A percentile compares a stretch with the other conserved stretches of the same genome.
Evolutionary conservation across 2,329 filamentous ascomycete genomes (phyloP).

Genomic region (Xylaria arbuscula): DNA sequence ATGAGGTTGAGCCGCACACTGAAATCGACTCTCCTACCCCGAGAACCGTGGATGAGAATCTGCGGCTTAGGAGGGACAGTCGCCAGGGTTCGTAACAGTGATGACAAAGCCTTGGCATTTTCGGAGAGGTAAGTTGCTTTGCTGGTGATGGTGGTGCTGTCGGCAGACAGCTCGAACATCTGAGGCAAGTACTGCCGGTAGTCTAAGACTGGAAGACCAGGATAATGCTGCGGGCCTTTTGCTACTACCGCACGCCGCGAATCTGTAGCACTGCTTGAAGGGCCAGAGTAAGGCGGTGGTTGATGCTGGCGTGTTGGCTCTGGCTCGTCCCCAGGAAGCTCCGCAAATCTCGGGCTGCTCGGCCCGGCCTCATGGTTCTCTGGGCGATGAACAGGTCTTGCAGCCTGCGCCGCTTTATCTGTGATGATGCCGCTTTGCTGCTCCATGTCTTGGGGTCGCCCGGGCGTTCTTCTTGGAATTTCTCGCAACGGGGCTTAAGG

Average conservation of each 20-base stretch:
- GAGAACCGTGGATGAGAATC: constrained; percentile 61
- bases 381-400: constrained; percentile 21
- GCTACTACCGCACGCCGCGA: constrained; percentile 28
- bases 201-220: constrained; percentile 61
- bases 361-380: constrained; percentile 26
- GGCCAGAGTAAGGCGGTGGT: constrained; percentile 48
- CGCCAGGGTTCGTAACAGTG: constrained; percentile 61
- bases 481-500: background rate
- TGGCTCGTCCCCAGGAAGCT: constrained; percentile 18
- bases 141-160: constrained; percentile 60
- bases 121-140: constrained; percentile 61
- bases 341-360: constrained; percentile 17
- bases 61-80: constrained; percentile 66
- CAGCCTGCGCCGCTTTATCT: constrained; percentile 25
- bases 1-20: constrained; percentile 66
- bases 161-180: constrained; percentile 62
- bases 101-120: constrained; percentile 58
- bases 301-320: constrained; percentile 26
- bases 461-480: background rate
- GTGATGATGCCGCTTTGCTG: constrained; percentile 26
- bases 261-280: constrained; percentile 41
- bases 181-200: constrained; percentile 65
- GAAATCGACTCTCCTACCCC: constrained; percentile 61
- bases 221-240: constrained; percentile 54
- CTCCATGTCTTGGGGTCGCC: constrained; percentile 18